A percentile compares a stretch with the other conserved stretches of the same genome.
phyloP scores from a whole-genome alignment of 1,284 basidiomycete species.

The Bjerkandera adusta region DNA sequence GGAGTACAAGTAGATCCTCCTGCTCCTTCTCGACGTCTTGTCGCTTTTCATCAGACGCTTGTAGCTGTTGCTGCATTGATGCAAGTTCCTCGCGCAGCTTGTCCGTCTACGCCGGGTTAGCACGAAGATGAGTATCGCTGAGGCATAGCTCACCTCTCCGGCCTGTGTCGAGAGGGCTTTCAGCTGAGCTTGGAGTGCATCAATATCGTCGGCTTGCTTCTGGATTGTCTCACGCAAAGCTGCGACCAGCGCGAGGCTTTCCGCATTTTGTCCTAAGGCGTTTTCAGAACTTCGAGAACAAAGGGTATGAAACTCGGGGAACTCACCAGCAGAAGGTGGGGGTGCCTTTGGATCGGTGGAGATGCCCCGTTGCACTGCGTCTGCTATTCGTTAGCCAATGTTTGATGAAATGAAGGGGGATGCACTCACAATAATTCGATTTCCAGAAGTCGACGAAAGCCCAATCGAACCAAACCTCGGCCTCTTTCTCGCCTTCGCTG shows the following conservation, averaged over 20 bases:
- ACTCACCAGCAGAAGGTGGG: slow-evolving; percentile 55
- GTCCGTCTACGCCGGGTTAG: slow-evolving; percentile 20
- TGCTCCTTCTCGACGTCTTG: slow-evolving; percentile 92
- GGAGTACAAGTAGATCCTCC: slow-evolving; percentile 89
- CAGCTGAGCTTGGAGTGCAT: slow-evolving; percentile 55
- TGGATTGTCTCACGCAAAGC: slow-evolving; percentile 81
- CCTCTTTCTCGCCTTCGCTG: slow-evolving; percentile 50
- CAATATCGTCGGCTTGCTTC: slow-evolving; percentile 77
- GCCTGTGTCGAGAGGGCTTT: slow-evolving; percentile 30
- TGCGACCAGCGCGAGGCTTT: slow-evolving; percentile 76
- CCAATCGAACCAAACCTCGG: slow-evolving; percentile 99
- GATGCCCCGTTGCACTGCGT: slow-evolving; percentile 69
- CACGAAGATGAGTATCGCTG: slow-evolving; percentile 21
- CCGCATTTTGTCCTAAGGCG: slow-evolving; percentile 62
- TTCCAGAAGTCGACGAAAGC: slow-evolving; percentile 99
- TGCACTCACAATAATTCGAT: slow-evolving; percentile 84
- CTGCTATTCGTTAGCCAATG: slow-evolving; percentile 32
- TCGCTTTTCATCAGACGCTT: slow-evolving; percentile 58
- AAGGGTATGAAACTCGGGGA: background rate
- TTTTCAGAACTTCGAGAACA: background rate
- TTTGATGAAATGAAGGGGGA: slow-evolving; percentile 5
- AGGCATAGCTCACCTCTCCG: slow-evolving; percentile 26
- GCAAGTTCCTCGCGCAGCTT: slow-evolving; percentile 41
- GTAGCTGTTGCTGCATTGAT: slow-evolving; percentile 48
- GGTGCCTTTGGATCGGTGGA: slow-evolving; percentile 61